phyloP scores from a whole-genome alignment of 139 green algal genomes.

The Chlamydomonas incerta region DNA sequence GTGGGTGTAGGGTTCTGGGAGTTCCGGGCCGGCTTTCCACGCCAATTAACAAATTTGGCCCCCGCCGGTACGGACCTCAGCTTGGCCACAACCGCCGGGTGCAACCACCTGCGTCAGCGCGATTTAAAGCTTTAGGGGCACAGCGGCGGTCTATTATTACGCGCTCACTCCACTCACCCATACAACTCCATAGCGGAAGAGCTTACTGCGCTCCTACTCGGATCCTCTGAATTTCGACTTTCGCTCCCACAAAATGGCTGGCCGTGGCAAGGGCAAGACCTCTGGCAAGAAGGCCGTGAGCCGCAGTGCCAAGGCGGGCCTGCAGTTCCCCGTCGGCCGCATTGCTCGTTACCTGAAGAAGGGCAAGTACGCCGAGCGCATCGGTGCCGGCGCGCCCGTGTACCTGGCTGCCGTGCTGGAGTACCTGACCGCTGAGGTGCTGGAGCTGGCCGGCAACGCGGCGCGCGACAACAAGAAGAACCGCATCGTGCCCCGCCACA shows the following conservation, averaged over 20 bases:
- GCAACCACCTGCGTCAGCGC: no score
- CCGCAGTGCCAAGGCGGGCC: conserved; percentile 74
- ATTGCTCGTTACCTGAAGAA: conserved; percentile 87
- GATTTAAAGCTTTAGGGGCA: no score
- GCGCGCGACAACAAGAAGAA: conserved; percentile 94
- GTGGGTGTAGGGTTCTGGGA: not conserved
- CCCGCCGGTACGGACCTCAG: not conserved
- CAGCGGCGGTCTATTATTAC: no score
- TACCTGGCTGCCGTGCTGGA: conserved; percentile 76
- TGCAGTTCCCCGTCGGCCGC: conserved; percentile 87
- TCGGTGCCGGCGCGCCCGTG: conserved; percentile 66
- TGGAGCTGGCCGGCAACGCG: conserved; percentile 88
- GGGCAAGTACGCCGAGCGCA: conserved; percentile 65
- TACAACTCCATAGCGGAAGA: not conserved
- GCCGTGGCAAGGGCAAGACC: conserved; percentile 21
- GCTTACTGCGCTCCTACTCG: not conserved
- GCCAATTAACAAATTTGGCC: not conserved
- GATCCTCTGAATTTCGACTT: not conserved
- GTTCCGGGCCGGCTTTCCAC: no score
- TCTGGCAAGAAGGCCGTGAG: conserved; percentile 74
- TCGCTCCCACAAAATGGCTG: conserved; percentile 2
- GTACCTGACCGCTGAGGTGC: conserved; percentile 77
- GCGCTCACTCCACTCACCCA: no score
- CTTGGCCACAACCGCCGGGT: no score
- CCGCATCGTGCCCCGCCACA: conserved; percentile 85